Base-by-base conservation (phyloP, 345 rosid species). In the Hypericum androsaemum region DNA sequence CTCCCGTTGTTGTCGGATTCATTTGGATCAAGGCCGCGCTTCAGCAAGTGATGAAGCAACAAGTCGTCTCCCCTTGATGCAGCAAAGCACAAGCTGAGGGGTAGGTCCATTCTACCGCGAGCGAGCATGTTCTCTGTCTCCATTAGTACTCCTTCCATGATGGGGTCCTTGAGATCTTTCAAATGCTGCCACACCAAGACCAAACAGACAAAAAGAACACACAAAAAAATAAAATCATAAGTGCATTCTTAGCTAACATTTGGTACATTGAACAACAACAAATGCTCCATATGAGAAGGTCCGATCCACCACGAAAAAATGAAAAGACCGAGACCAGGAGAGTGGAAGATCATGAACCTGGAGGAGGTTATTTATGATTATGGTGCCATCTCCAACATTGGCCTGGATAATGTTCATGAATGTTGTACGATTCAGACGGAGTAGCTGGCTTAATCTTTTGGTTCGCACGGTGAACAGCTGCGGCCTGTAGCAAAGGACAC, bases 311-410 rank as follows among this genome's bases (percentile, higher is more conserved):
- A n/a, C n/a, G n/a, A n/a, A n/a, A n/a, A n/a, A n/a, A n/a, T n/a
- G n/a, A 14, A 17, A 36, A 6, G 10, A 17, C 10, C 13, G 22
- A 13, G 7, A 10, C 45, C 12, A 45, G 48, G 22, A 44, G 28
- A 35, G 43, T 39, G 14, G 39, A 9, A 28, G 1, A 22, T 40
- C 2, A 39, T 42, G 7, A 32, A 90, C 98, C 88, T 85, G 84
- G 54, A 90, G 96, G 56, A 90, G 86, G 73, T 90, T 90, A 66
- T 80, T 87, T 86, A 84, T 78, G 67, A 90, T 84, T 40, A 90
- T 74, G 15, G 89, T 84, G 57, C 95, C 98, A 58, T 90, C 98
- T 66, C 94, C 96, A 41, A 87, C 79, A 66, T 90, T 90, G 44
- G 95, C 84, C 60, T 87, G 96, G 63, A 90, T 79, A 17, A 87